phyloP scores from a whole-genome alignment of 768 basidiomycete genomes.

The Pisolithus tinctorius region DNA sequence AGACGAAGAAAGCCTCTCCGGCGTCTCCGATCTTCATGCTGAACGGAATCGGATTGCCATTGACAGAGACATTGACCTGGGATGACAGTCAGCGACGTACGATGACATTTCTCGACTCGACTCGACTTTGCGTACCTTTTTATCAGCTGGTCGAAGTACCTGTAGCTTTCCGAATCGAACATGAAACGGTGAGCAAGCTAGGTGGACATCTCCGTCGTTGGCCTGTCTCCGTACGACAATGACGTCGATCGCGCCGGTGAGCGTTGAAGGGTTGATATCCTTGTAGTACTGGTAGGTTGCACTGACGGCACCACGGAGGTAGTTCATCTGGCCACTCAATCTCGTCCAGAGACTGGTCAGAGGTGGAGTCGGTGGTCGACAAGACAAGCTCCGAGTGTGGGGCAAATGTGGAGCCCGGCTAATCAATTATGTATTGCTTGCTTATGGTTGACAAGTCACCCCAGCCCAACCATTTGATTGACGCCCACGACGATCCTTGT shows the following conservation, averaged over 20 bases:
- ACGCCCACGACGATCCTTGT: neutral
- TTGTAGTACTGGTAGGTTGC: conserved; percentile 89
- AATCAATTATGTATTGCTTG: neutral
- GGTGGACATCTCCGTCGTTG: conserved; percentile 55
- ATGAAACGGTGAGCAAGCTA: conserved; percentile 93
- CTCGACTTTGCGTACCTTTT: conserved; percentile 52
- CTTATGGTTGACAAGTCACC: neutral
- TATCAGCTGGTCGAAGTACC: conserved; percentile 88
- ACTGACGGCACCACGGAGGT: conserved; percentile 78
- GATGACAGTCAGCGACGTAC: neutral
- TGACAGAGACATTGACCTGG: conserved; percentile 85
- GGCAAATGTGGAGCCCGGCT: neutral
- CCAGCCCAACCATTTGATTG: neutral
- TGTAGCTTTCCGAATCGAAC: conserved; percentile 98
- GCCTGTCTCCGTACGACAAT: conserved; percentile 81
- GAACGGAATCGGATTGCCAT: conserved; percentile 82
- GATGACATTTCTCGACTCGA: neutral
- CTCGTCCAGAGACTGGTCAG: neutral
- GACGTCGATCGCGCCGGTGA: conserved; percentile 98
- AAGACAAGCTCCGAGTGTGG: no score
- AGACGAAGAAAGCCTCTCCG: conserved; percentile 97
- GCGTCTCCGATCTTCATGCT: conserved; percentile 99
- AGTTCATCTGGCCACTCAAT: conserved; percentile 55
- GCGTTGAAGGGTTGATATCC: conserved; percentile 92
- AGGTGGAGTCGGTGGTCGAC: neutral